phyloP scores from a whole-genome alignment of 2,329 filamentous ascomycete species.

The Sporothrix phasma region DNA sequence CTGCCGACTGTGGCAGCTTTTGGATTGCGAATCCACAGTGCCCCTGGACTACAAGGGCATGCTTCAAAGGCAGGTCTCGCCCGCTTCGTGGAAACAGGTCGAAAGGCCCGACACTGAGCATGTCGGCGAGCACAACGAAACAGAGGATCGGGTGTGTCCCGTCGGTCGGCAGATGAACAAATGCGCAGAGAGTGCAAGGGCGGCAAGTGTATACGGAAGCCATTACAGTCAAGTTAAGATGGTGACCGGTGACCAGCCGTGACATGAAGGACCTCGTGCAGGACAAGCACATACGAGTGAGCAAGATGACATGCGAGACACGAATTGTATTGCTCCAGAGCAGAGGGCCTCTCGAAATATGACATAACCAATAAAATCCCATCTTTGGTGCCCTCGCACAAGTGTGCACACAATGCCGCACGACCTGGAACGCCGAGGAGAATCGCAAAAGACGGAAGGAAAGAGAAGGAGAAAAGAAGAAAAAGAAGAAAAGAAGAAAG shows the following conservation, averaged over 20 bases:
- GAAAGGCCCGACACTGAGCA: background rate
- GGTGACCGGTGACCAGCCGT: too few species aligned
- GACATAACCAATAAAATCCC: background rate
- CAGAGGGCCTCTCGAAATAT: background rate
- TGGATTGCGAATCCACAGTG: too few species aligned
- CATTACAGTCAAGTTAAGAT: background rate
- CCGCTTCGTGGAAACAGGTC: background rate
- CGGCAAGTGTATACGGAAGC: background rate
- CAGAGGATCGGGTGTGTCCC: background rate
- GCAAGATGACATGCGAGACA: background rate
- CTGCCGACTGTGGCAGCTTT: background rate
- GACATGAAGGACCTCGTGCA: too few species aligned
- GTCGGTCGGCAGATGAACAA: background rate
- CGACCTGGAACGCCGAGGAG: background rate
- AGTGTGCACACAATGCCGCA: background rate
- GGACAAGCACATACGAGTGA: background rate
- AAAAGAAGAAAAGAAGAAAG: background rate
- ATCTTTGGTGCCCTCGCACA: background rate
- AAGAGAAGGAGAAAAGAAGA: background rate
- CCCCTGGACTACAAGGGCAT: too few species aligned
- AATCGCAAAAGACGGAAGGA: background rate
- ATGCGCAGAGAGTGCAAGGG: background rate
- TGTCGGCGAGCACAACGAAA: background rate
- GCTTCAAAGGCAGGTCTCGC: background rate
- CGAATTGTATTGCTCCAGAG: constrained; percentile 1